phyloP scores from a whole-genome alignment of 116 monocot genomes.

The Papilionanthe hybrid region DNA sequence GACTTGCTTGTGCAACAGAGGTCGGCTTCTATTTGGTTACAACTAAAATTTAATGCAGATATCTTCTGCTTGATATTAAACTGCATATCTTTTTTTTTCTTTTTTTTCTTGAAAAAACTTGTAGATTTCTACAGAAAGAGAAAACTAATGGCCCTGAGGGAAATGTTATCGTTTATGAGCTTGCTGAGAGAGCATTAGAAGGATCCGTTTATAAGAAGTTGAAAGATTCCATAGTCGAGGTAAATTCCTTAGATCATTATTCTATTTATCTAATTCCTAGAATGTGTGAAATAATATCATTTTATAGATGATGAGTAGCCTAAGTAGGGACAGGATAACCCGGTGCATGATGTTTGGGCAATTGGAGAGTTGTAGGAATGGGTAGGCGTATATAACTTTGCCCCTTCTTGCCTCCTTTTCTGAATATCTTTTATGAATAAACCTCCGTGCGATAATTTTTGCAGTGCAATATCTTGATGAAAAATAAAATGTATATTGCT shows the following conservation, averaged over 20 bases:
- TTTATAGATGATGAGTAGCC: too few relatives aligned
- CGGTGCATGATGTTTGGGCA: too few relatives aligned
- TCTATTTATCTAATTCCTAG: background rate
- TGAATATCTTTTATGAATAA: too few relatives aligned
- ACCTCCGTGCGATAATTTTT: too few relatives aligned
- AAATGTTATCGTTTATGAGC: conserved; percentile 67
- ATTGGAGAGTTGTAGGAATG: too few relatives aligned
- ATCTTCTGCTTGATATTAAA: background rate
- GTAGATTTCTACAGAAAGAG: conserved; percentile 82
- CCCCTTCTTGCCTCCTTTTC: too few relatives aligned
- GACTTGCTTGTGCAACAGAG: conserved; percentile 89
- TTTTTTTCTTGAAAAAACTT: background rate
- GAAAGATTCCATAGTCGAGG: conserved; percentile 69
- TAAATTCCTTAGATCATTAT: conserved; percentile 13
- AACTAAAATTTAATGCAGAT: background rate
- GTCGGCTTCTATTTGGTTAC: conserved; percentile 18
- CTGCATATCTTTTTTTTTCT: background rate
- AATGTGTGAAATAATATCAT: background rate
- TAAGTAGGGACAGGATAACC: too few relatives aligned
- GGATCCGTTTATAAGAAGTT: conserved; percentile 44
- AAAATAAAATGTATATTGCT: too few relatives aligned
- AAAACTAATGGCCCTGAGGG: conserved; percentile 73
- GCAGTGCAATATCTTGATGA: too few relatives aligned
- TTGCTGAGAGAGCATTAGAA: conserved; percentile 90
- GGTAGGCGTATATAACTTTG: too few relatives aligned